Evolutionary conservation across 768 basidiomycete species (phyloP), one percentile per base, ranked within the genome.

Genomic region (Hebeloma cylindrosporum): DNA sequence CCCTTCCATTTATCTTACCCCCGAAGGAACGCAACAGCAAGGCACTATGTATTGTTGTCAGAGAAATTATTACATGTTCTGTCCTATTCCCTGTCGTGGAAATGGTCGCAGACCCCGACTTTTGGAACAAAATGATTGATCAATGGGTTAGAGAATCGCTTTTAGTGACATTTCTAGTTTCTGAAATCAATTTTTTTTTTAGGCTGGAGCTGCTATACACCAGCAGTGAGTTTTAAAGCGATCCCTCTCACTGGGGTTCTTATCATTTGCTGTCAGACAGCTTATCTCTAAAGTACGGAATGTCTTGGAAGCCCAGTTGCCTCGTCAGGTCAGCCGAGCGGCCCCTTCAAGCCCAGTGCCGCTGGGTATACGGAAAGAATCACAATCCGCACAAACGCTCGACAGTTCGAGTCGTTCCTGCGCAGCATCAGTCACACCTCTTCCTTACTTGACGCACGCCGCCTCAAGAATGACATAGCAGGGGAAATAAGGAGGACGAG

Each of bases 51-150:
- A 78, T 88, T 27, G 82, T 89, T 11, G 80, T 82, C 3, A 71
- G 92, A 34, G 96, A 99, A 66, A 78, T 97, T 53, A 71, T 86
- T 1, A 78, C 88, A 3, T 94, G 91, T 59, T 73, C 85, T 2
- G 81, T 95, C 3, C 59, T 97, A 29, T 83, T 88, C 58, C 93
- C 95, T 9, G 64, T 95, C 42, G 83, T 95, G 74, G 91, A 97
- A 37, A 90, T 95, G 85, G 60, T 97, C 26, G 77, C 88, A 21
- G 96, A 99, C 62, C 91, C 93, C 4, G 96, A 99, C 64, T 96
- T 96, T 53, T 97, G 93, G 93, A 99, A 99, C 68, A 75, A 82
- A 46, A 79, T 81, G 27, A 88, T 97, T 38, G 94, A 97, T 63
- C 85, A 93, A 68, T 80, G 90, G 69, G 94, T 93, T 62, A 67